Evolutionary conservation across 768 basidiomycete genomes (phyloP).

Genomic region (Psilocybe subaeruginosa): DNA sequence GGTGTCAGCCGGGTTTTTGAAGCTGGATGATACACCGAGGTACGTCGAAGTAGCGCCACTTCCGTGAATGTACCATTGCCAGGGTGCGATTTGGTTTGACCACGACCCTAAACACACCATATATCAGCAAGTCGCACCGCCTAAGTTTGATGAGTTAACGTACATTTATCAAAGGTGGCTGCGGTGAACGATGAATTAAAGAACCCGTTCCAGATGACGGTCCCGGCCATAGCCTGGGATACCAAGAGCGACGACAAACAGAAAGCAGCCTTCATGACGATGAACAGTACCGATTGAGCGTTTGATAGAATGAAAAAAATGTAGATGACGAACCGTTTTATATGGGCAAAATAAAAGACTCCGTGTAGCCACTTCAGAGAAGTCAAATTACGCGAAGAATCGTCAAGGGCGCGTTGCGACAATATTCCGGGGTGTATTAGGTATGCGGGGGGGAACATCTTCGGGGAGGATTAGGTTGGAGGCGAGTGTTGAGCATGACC

Average conservation of each 20-base stretch:
- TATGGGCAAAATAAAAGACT: not conserved
- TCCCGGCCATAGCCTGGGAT: constrained; percentile 20
- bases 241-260: constrained; percentile 15
- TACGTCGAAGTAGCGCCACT: constrained; percentile 18
- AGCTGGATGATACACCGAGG: constrained; percentile 19
- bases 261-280: constrained; percentile 17
- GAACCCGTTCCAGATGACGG: constrained; percentile 22
- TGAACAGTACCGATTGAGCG: not conserved
- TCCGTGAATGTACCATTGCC: constrained; percentile 26
- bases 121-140: not conserved
- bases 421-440: constrained; percentile 19
- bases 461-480: constrained; percentile 16
- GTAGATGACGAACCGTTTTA: constrained; percentile 6
- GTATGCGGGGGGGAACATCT: constrained; percentile 13
- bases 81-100: constrained; percentile 23
- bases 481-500: constrained; percentile 14
- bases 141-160: not conserved
- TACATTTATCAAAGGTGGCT: constrained; percentile 20
- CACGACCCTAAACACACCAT: constrained; percentile 16
- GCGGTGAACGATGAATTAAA: constrained; percentile 22
- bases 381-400: constrained; percentile 6
- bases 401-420: constrained; percentile 10
- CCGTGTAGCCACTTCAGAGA: constrained; percentile 9
- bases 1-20: constrained; percentile 24
- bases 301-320: constrained; percentile 2